These are phyloP conservation scores for Chalaropsis ovoidea DNA, from an alignment of 2,329 filamentous ascomycete genomes.

Conservation along the genomic window DNA sequence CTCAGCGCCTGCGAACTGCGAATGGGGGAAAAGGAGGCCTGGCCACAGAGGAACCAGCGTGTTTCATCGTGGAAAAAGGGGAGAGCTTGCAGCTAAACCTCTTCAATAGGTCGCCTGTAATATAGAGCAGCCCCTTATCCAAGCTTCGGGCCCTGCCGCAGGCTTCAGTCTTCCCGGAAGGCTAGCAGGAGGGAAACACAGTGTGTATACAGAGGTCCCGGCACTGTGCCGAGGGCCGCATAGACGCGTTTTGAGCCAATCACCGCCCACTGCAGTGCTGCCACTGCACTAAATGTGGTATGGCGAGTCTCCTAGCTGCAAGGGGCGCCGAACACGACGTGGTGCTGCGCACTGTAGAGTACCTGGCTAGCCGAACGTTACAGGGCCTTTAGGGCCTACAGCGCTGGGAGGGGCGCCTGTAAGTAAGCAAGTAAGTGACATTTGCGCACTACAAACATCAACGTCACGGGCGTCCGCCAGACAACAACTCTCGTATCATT, in stretches of 20 bases:
- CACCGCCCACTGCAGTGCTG: background rate
- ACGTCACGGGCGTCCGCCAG: background rate
- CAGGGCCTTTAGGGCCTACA: background rate
- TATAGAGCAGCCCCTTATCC: background rate
- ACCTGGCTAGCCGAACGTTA: background rate
- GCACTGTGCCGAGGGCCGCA: background rate
- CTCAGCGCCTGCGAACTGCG: background rate
- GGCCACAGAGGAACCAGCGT: slow-evolving; percentile 2
- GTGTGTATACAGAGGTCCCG: background rate
- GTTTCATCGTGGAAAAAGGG: background rate
- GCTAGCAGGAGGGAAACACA: background rate
- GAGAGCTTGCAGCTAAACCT: background rate
- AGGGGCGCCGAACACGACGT: background rate
- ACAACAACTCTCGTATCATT: background rate
- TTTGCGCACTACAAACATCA: too few species aligned
- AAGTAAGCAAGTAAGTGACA: too few species aligned
- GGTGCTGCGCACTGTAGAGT: background rate
- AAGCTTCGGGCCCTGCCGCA: background rate
- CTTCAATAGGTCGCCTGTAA: background rate
- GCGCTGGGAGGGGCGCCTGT: slow-evolving; percentile 1
- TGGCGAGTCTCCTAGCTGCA: slow-evolving; percentile 1
- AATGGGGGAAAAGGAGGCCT: background rate
- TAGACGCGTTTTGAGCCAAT: background rate
- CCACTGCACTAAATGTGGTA: background rate
- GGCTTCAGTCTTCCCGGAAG: background rate